phyloP scores from a whole-genome alignment of 768 basidiomycete genomes.

The Tylopilus vinaceipallidus region DNA sequence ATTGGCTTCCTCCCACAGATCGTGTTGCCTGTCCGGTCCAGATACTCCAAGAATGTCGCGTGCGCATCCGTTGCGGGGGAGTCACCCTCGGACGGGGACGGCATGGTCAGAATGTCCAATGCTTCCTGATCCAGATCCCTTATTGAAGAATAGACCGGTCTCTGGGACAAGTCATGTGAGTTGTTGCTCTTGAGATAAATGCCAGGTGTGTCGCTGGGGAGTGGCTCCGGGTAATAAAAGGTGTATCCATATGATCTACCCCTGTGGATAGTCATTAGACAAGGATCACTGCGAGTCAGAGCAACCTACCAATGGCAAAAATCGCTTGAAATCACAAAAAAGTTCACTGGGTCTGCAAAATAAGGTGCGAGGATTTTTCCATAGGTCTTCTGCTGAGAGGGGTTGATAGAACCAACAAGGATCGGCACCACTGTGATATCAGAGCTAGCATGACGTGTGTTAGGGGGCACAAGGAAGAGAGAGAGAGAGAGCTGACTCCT shows the following conservation, averaged over 20 bases:
- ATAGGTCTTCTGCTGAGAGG: slow-evolving; percentile 56
- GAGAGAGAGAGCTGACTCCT: slow-evolving; percentile 52
- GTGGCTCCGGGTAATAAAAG: slow-evolving; percentile 72
- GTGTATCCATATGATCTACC: slow-evolving; percentile 86
- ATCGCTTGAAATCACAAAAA: slow-evolving; percentile 92
- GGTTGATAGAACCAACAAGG: slow-evolving; percentile 76
- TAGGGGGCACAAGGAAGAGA: slow-evolving; percentile 1
- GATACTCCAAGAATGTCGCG: slow-evolving; percentile 60
- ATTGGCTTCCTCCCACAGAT: slow-evolving; percentile 98
- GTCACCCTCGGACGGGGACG: slow-evolving; percentile 41
- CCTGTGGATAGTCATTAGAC: slow-evolving; percentile 42
- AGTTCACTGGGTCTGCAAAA: slow-evolving; percentile 71
- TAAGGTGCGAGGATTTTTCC: slow-evolving; percentile 79
- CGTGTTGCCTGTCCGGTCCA: slow-evolving; percentile 81
- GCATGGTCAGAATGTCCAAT: slow-evolving; percentile 66
- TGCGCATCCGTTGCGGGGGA: slow-evolving; percentile 56
- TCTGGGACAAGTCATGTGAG: slow-evolving; percentile 37
- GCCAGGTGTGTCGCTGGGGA: slow-evolving; percentile 44
- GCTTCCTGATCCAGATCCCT: slow-evolving; percentile 82
- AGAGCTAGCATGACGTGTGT: slow-evolving; percentile 38
- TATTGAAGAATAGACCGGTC: slow-evolving; percentile 84
- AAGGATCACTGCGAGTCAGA: neutral
- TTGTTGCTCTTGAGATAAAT: slow-evolving; percentile 48
- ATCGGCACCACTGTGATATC: slow-evolving; percentile 88
- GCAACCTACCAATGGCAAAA: slow-evolving; percentile 91